Evolutionary conservation across 1,284 basidiomycete genomes (phyloP), one percentile per base, ranked within the genome.

Genomic region (Stereum hirsutum): DNA sequence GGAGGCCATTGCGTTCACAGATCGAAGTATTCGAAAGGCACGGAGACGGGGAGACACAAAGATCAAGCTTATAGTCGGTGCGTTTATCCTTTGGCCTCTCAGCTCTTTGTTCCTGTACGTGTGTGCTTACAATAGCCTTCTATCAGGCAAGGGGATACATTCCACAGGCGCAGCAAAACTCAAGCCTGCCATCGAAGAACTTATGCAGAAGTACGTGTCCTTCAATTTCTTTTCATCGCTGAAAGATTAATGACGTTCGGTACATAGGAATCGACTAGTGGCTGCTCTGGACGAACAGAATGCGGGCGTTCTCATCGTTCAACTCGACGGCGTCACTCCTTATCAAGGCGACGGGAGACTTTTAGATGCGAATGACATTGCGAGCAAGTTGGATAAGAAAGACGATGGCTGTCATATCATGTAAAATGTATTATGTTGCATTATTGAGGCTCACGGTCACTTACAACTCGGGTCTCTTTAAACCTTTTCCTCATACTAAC

Each of bases 101-200:
- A 32, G 15, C 20, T 12, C 38, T 27, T 41, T 35, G 14, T 5
- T 21, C 15, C 36, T 36, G 11, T 25, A 12, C 15, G 21, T 23
- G 11, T 2, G 5, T 11, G 30, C 2, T 2, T 14, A 15, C 43
- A 45, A 20, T 44, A 31, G 31, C 39, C 26, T 21, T 37, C 37
- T 19, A 6, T 12, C 46, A 69, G 81, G 81, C 6, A 89, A 91
- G 62, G 94, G 94, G 11, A 66, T 94, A 17, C 95, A 99, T 61
- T 94, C 90, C 20, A 64, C 74, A 39, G 82, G 86, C 43, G 72
- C 80, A 11, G 84, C 89, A 1, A 96, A 96, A 65, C 78, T 98
- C 58, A 94, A 89, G 58, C 95, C 95, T 17, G 94, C 93, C 4
- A 86, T 99, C 39, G 88, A 89, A 59, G 81, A 88, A 39, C 66